Evolutionary conservation across 78 protist species (phyloP), one percentile per base, ranked within the genome.

Genomic region (Chrysochromulina parva): DNA sequence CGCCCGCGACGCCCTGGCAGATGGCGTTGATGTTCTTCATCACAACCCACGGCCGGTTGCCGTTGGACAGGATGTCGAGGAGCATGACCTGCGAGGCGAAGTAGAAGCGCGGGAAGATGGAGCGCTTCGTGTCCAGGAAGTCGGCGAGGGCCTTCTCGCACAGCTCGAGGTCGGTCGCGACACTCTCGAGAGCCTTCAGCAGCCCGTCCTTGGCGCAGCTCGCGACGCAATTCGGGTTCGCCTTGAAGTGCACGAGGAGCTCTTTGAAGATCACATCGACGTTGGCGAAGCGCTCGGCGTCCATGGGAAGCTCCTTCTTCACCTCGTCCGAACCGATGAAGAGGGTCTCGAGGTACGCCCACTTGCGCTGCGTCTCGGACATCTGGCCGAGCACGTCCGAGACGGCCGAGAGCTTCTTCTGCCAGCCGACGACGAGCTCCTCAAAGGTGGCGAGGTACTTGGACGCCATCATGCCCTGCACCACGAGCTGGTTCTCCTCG

Each of bases 41-140:
- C 7, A 93, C 86, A 0, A 62, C 88, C 20, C 26, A 38, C 20
- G 95, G 95, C 52, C 65, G 60, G 87, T 55, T 52, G 38, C 76
- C 85, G 50, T 94, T 84, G 7, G 94, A 92, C 9, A 95, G 80
- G 62, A 95, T 90, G 80, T 95, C 93, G 74, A 95, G 94, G 48
- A 95, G 71, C 59, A 91, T 93, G 17, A 87, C 52, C 17, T 69
- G 26, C 4, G 95, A 89, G 14, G 93, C 81, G 80, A 95, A 95
- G 88, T 93, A 95, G 90, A 95, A 95, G 14, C 96, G 91, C 13
- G 96, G 96, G 94, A 95, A 95, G 53, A 81, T 89, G 17, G 82
- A 54, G 1, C 94, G 50, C 84, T 95, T 93, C 28, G 89, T 62
- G 69, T 95, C 96, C 9, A 95, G 89, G 88, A 93, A 95, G 66